phyloP scores from a whole-genome alignment of 73 alveolate species.

The Paramecium pentaurelia region DNA sequence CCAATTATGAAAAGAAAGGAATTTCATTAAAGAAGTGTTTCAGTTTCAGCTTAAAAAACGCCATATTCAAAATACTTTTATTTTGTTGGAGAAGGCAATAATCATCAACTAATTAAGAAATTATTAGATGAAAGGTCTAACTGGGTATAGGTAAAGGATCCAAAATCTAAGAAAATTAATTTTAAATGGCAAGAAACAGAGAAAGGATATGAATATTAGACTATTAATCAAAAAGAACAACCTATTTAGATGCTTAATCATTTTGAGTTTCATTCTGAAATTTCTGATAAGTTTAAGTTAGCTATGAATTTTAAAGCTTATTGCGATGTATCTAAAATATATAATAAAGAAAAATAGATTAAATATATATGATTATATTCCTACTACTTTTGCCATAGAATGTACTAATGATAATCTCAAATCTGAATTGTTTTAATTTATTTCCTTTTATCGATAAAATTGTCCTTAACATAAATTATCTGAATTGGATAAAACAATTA shows the following conservation, averaged over 20 bases:
- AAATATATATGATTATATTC: constrained; percentile 19
- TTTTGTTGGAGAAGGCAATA: constrained; percentile 27
- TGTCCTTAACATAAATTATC: background rate
- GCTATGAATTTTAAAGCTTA: background rate
- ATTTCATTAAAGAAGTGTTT: background rate
- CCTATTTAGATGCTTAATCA: constrained; percentile 1
- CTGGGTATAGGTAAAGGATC: background rate
- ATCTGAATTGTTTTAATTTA: background rate
- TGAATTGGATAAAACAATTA: constrained; percentile 23
- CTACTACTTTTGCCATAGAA: constrained; percentile 54
- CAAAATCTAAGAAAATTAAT: background rate
- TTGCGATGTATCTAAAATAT: background rate
- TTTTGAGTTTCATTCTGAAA: constrained; percentile 57
- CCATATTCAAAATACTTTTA: background rate
- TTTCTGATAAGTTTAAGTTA: constrained; percentile 32
- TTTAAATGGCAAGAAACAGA: constrained; percentile 53
- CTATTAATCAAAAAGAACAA: constrained; percentile 44
- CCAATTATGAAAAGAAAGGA: background rate
- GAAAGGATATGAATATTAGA: constrained; percentile 68
- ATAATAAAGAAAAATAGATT: background rate
- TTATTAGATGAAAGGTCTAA: background rate
- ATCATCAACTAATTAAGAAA: background rate
- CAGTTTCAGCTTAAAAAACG: background rate
- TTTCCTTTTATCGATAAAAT: background rate
- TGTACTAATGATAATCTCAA: background rate